Evolutionary conservation across 1,139 yeast genomes (phyloP).

Genomic region (Yamadazyma epiphylla): DNA sequence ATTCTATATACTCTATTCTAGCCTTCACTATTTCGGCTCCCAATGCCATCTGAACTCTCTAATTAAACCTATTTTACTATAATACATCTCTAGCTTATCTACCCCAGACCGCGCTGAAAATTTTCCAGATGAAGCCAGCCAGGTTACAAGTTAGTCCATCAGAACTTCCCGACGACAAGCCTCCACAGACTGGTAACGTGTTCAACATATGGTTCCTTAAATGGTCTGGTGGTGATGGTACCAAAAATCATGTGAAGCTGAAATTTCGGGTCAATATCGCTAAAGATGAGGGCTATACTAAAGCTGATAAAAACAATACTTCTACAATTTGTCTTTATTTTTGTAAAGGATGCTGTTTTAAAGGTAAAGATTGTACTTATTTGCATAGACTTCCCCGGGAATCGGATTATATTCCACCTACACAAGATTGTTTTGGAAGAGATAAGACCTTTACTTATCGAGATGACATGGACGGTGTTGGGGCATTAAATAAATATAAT

Average conservation of each 20-base stretch:
- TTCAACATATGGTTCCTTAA: slow-evolving; percentile 87
- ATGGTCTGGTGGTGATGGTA: slow-evolving; percentile 74
- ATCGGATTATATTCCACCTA: slow-evolving; percentile 46
- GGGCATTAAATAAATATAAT: slow-evolving; percentile 69
- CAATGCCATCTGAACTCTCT: too few relatives aligned
- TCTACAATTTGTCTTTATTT: slow-evolving; percentile 72
- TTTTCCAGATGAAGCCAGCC: slow-evolving; percentile 30
- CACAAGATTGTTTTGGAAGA: slow-evolving; percentile 90
- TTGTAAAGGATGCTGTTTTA: slow-evolving; percentile 83
- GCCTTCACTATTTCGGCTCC: too few relatives aligned
- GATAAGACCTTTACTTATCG: slow-evolving; percentile 78
- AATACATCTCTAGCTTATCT: too few relatives aligned
- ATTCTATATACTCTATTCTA: too few relatives aligned
- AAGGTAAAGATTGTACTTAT: slow-evolving; percentile 72
- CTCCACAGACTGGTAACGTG: slow-evolving; percentile 75
- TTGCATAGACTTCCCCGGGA: slow-evolving; percentile 70
- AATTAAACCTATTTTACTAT: too few relatives aligned
- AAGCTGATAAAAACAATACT: slow-evolving; percentile 41
- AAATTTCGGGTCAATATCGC: slow-evolving; percentile 53
- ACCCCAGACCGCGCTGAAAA: slow-evolving; percentile 2
- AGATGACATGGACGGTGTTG: slow-evolving; percentile 95
- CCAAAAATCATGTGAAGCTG: slow-evolving; percentile 30
- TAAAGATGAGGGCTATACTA: slow-evolving; percentile 72
- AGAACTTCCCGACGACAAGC: slow-evolving; percentile 59
- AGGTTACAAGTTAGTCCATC: slow-evolving; percentile 73